Evolutionary conservation across 2,329 filamentous ascomycete species (phyloP).

Genomic region (Acarospora socialis): DNA sequence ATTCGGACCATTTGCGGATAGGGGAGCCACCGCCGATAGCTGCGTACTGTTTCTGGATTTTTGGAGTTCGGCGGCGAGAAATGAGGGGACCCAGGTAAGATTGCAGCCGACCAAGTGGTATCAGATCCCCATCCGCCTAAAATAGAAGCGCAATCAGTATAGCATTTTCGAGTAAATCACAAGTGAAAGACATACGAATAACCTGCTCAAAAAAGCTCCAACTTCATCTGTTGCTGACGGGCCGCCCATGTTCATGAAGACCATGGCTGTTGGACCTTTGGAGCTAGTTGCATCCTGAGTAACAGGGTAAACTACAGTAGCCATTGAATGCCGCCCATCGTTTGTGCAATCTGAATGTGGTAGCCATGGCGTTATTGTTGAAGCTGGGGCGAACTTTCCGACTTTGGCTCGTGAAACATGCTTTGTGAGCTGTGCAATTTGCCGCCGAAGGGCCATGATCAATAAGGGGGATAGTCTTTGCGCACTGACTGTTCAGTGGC

Average conservation of each 20-base stretch:
- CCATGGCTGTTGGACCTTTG: conserved; percentile 87
- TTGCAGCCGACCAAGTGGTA: conserved; percentile 86
- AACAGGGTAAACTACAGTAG: conserved; percentile 58
- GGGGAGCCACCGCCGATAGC: conserved; percentile 95
- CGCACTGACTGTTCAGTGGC: too few relatives aligned
- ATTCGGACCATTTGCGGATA: conserved; percentile 95
- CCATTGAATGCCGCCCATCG: too few relatives aligned
- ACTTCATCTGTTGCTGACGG: conserved; percentile 82
- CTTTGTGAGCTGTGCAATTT: too few relatives aligned
- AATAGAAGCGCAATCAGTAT: conserved; percentile 8
- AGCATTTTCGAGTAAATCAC: not conserved
- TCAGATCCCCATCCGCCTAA: conserved; percentile 82
- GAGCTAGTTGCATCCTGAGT: conserved; percentile 58
- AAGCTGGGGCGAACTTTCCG: too few relatives aligned
- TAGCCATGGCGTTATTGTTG: conserved; percentile 21
- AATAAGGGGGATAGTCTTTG: too few relatives aligned
- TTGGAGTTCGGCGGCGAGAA: conserved; percentile 73
- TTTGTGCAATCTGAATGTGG: conserved; percentile 21
- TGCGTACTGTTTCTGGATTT: conserved; percentile 91
- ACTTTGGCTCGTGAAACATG: too few relatives aligned
- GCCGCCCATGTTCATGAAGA: conserved; percentile 98
- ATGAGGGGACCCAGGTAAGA: conserved; percentile 82
- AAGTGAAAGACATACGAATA: conserved; percentile 56
- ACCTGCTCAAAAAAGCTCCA: conserved; percentile 69
- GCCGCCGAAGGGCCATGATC: too few relatives aligned